A percentile compares a stretch with the other conserved stretches of the same genome.
These are phyloP conservation scores for Erysimum cheiranthoides DNA, from an alignment of 345 rosid species.

Conservation along the genomic window DNA sequence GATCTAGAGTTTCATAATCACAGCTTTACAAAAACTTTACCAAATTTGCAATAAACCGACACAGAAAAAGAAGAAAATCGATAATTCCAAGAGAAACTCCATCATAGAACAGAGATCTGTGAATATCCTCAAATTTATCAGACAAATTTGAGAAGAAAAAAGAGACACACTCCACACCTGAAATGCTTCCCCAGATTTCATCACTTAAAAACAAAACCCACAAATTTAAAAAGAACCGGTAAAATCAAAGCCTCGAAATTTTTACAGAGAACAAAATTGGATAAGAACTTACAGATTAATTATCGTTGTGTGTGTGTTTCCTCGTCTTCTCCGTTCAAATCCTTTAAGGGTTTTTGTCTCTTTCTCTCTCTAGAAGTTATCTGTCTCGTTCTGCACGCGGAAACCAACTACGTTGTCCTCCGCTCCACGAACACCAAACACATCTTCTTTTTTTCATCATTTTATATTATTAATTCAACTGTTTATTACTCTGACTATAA, in stretches of 20 bases:
- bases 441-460: slow-evolving; percentile 15
- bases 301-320: not conserved
- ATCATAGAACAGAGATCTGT: slow-evolving; percentile 29
- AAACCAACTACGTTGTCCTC: slow-evolving; percentile 43
- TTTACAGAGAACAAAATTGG: not conserved
- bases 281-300: slow-evolving; percentile 22
- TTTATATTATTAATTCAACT: slow-evolving; percentile 26
- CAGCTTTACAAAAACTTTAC: not conserved
- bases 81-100: not conserved
- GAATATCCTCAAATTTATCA: not conserved
- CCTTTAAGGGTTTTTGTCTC: slow-evolving; percentile 13
- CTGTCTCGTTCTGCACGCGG: slow-evolving; percentile 35
- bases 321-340: slow-evolving; percentile 38
- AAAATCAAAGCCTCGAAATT: slow-evolving; percentile 23
- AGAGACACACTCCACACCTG: not conserved
- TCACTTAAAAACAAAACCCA: not conserved
- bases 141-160: not conserved
- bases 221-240: not conserved
- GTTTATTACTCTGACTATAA: slow-evolving; percentile 27
- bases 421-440: slow-evolving; percentile 46
- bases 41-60: not conserved
- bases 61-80: not conserved
- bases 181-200: not conserved
- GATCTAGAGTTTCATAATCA: slow-evolving; percentile 27
- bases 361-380: slow-evolving; percentile 34